Evolutionary conservation across 495 filamentous ascomycete genomes (phyloP).

Genomic region (Endocarpon pusillum): DNA sequence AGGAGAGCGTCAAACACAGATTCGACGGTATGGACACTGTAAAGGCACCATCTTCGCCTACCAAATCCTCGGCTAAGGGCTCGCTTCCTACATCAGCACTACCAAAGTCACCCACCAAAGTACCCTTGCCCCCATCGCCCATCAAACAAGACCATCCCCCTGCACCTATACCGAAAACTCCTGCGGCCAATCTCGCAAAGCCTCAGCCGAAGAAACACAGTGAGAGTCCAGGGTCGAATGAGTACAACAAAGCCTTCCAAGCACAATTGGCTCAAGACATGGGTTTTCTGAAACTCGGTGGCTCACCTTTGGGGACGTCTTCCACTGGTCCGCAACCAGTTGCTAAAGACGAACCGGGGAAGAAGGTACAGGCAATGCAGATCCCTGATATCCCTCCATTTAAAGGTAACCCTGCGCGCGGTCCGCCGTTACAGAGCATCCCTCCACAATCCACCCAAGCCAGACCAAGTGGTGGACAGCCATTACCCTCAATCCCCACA

Average conservation of each 20-base stretch:
- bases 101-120: constrained; percentile 19
- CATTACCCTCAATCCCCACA: constrained; percentile 7
- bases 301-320: constrained; percentile 7
- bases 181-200: constrained; percentile 23
- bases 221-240: constrained; percentile 26
- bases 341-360: constrained; percentile 16
- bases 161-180: constrained; percentile 22
- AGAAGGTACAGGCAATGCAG: constrained; percentile 6
- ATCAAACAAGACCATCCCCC: constrained; percentile 18
- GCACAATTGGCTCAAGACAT: constrained; percentile 44
- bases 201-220: constrained; percentile 18
- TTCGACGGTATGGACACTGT: too few relatives aligned
- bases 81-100: constrained; percentile 36
- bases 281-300: constrained; percentile 25
- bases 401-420: constrained; percentile 17
- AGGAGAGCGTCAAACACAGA: constrained; percentile 3
- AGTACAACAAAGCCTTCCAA: constrained; percentile 42
- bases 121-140: constrained; percentile 16
- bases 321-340: constrained; percentile 9
- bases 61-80: constrained; percentile 41
- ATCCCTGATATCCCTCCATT: constrained; percentile 37
- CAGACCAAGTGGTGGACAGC: constrained; percentile 8
- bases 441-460: constrained; percentile 15
- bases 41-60: constrained; percentile 16
- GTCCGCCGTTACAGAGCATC: constrained; percentile 19